A percentile compares a stretch with the other conserved stretches of the same genome.
phyloP scores from a whole-genome alignment of 2,329 filamentous ascomycete genomes.

The Daldinia sp. region DNA sequence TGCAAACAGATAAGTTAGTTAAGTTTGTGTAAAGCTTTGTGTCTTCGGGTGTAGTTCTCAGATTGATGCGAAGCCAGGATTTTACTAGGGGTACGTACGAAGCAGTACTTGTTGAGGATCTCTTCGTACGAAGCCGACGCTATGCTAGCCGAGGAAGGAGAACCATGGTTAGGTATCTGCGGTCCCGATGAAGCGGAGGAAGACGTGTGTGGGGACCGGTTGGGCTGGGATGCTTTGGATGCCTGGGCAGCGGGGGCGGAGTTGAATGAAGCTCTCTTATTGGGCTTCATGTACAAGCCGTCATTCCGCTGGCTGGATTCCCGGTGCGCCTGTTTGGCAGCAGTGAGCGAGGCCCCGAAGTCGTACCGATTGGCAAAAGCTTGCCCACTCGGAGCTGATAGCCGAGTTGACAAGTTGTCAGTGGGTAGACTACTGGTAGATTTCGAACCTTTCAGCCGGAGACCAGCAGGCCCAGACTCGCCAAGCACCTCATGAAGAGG shows the following conservation, averaged over 20 bases:
- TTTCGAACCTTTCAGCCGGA: slow-evolving; percentile 75
- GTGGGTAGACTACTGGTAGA: slow-evolving; percentile 70
- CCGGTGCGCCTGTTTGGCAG: slow-evolving; percentile 80
- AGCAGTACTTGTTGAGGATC: slow-evolving; percentile 98
- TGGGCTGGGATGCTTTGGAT: neutral
- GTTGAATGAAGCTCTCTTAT: slow-evolving; percentile 49
- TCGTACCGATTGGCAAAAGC: slow-evolving; percentile 95
- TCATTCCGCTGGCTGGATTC: slow-evolving; percentile 63
- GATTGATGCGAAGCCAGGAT: slow-evolving; percentile 30
- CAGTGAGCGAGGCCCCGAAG: slow-evolving; percentile 89
- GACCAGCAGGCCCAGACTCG: slow-evolving; percentile 64
- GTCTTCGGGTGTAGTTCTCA: slow-evolving; percentile 20
- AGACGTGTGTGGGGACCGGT: neutral
- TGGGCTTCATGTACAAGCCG: slow-evolving; percentile 64
- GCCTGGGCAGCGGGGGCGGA: slow-evolving; percentile 29
- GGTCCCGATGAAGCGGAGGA: slow-evolving; percentile 16
- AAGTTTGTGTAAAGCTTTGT: slow-evolving; percentile 18
- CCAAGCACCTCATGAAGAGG: slow-evolving; percentile 70
- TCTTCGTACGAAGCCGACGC: slow-evolving; percentile 94
- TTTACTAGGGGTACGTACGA: slow-evolving; percentile 78
- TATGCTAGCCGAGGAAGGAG: slow-evolving; percentile 65
- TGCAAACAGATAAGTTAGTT: slow-evolving; percentile 47
- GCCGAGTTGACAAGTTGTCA: slow-evolving; percentile 63
- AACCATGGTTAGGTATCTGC: slow-evolving; percentile 55
- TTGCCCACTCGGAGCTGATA: slow-evolving; percentile 68